Percentiles rank a stretch among this genome's conserved stretches.
phyloP scores from a whole-genome alignment of 352 stramenopile genomes.

The Phytopythium oedochilum region DNA sequence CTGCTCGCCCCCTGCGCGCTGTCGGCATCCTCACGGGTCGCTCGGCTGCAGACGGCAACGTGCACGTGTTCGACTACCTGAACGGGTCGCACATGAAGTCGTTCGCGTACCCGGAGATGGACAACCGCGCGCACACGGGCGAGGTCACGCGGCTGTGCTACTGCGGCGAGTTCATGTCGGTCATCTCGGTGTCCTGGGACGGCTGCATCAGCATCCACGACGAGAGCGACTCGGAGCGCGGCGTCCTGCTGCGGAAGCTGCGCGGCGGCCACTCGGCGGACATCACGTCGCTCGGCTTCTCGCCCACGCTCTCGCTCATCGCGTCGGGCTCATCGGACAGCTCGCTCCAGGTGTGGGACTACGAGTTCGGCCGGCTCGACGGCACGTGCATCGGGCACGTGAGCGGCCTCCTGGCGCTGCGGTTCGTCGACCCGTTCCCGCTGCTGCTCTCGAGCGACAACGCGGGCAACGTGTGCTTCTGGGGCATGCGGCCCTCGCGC shows the following conservation, averaged over 20 bases:
- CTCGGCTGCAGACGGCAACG: slow-evolving; percentile 36
- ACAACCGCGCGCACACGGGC: slow-evolving; percentile 57
- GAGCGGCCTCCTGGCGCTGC: slow-evolving; percentile 53
- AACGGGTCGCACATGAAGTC: slow-evolving; percentile 87
- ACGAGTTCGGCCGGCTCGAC: slow-evolving; percentile 82
- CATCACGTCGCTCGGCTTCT: slow-evolving; percentile 78
- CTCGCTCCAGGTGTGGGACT: slow-evolving; percentile 81
- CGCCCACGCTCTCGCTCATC: slow-evolving; percentile 67
- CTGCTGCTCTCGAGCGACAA: slow-evolving; percentile 67
- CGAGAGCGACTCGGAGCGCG: slow-evolving; percentile 76
- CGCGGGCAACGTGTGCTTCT: slow-evolving; percentile 70
- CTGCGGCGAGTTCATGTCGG: slow-evolving; percentile 79
- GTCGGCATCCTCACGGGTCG: not conserved
- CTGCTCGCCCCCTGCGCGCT: not conserved
- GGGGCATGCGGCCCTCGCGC: slow-evolving; percentile 57
- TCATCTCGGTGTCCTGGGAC: slow-evolving; percentile 83
- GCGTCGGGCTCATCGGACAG: slow-evolving; percentile 67
- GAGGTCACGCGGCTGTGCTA: slow-evolving; percentile 82
- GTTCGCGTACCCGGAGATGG: slow-evolving; percentile 63
- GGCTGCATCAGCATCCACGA: slow-evolving; percentile 80
- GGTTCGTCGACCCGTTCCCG: slow-evolving; percentile 73
- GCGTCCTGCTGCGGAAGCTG: slow-evolving; percentile 70
- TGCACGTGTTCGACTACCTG: slow-evolving; percentile 85
- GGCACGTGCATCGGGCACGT: slow-evolving; percentile 71
- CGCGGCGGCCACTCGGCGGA: slow-evolving; percentile 67